Conservation (phyloP, 2,329 filamentous ascomycete genomes). For the Neonectria hederae region DNA sequence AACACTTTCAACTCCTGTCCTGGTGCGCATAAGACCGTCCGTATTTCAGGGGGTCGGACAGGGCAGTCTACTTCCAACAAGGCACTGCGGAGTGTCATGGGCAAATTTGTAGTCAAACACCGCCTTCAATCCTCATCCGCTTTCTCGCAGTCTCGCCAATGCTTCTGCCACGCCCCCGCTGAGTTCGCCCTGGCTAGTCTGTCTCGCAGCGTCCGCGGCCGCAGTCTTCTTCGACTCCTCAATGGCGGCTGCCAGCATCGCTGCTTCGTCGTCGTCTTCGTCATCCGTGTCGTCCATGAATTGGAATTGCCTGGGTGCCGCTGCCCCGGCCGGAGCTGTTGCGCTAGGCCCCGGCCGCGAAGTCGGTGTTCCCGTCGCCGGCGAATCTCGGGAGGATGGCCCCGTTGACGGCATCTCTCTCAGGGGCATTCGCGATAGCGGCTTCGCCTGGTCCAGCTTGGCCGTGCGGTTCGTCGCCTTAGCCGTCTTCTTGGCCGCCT, state of each 20-base stretch:
- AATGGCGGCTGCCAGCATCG: conserved; percentile 58
- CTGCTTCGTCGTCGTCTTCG: conserved; percentile 59
- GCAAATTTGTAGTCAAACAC: neutral
- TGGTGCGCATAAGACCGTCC: neutral
- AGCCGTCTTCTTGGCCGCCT: conserved; percentile 64
- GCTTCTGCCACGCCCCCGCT: conserved; percentile 69
- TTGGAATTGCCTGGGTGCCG: conserved; percentile 47
- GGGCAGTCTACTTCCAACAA: neutral
- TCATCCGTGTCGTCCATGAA: conserved; percentile 55
- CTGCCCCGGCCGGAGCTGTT: conserved; percentile 16
- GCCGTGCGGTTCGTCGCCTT: conserved; percentile 40
- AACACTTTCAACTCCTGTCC: neutral
- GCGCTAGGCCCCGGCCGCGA: conserved; percentile 16
- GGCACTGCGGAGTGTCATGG: neutral
- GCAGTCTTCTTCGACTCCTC: conserved; percentile 55
- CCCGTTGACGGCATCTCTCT: conserved; percentile 49
- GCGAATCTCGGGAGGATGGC: conserved; percentile 34
- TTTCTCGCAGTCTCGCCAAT: conserved; percentile 65
- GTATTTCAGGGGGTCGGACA: neutral
- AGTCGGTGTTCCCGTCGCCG: conserved; percentile 25
- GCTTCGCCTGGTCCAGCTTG: conserved; percentile 51
- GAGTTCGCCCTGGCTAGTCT: conserved; percentile 47
- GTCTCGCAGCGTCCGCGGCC: conserved; percentile 38
- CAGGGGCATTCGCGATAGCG: conserved; percentile 52
- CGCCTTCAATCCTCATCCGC: conserved; percentile 30